Percentiles rank a stretch among this genome's conserved stretches.
Evolutionary conservation across 2,329 filamentous ascomycete species (phyloP).

Genomic region (Cytospora schulzeri): DNA sequence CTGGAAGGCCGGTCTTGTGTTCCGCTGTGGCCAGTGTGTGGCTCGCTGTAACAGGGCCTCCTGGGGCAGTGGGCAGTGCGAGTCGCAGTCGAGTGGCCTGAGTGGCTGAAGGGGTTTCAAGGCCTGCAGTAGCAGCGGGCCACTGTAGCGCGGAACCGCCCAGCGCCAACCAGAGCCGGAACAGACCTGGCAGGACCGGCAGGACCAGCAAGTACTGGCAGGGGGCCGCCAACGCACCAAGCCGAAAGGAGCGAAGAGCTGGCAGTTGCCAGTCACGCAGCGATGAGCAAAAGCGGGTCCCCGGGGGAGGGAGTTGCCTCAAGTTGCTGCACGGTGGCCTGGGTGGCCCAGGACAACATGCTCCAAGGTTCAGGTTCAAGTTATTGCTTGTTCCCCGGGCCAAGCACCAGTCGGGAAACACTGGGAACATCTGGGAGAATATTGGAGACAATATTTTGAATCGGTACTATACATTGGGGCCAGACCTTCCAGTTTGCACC

Average conservation of each 20-base stretch:
- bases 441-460: not conserved
- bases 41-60: not conserved
- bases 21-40: not conserved
- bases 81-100: not conserved
- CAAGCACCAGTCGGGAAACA: not conserved
- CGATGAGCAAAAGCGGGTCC: not conserved
- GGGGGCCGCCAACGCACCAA: not conserved
- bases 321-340: no score
- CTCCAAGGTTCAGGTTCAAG: no score
- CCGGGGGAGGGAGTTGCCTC: not conserved
- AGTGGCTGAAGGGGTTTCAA: conserved; percentile 1
- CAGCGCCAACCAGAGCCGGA: conserved; percentile 1
- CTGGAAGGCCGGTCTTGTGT: not conserved
- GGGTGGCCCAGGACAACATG: no score
- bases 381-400: not conserved
- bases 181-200: not conserved
- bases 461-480: not conserved
- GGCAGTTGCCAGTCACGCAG: conserved; percentile 1
- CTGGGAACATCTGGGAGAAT: not conserved
- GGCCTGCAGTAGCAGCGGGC: conserved; percentile 2
- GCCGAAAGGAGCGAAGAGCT: conserved; percentile 1
- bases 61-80: not conserved
- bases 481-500: conserved; percentile 1
- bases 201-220: not conserved
- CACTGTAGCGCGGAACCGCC: not conserved